Conservation (phyloP, 192 early-diverging fungal genomes). For the Mortierella hygrophila region DNA sequence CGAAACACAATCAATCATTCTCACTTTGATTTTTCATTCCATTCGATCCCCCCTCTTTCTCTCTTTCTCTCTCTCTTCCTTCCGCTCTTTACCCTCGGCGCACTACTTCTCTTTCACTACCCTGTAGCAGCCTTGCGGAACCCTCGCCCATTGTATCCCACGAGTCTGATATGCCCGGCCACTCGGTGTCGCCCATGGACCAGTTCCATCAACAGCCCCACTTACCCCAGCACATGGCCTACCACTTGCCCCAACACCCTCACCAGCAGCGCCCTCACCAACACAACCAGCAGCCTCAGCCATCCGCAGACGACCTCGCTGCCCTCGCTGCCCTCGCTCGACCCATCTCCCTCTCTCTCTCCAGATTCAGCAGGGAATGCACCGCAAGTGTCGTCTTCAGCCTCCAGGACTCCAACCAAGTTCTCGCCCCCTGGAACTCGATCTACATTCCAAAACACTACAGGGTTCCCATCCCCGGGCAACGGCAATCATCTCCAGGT, state of each 20-base stretch:
- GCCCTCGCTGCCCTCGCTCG: neutral
- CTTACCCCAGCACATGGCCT: slow-evolving; percentile 5
- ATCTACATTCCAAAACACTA: slow-evolving; percentile 57
- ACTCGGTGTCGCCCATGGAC: slow-evolving; percentile 21
- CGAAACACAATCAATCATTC: neutral
- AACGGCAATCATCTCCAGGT: slow-evolving; percentile 55
- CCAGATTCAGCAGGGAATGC: slow-evolving; percentile 43
- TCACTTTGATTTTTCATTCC: neutral
- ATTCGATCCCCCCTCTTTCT: neutral
- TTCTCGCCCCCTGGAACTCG: slow-evolving; percentile 53
- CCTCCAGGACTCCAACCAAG: slow-evolving; percentile 29
- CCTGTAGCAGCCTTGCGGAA: slow-evolving; percentile 25
- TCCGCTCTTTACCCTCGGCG: neutral
- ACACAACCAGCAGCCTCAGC: slow-evolving; percentile 20
- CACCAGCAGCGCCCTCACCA: slow-evolving; percentile 25
- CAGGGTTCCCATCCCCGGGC: slow-evolving; percentile 37
- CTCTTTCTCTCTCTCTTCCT: slow-evolving; percentile 11
- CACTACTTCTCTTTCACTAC: neutral
- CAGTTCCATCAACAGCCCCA: slow-evolving; percentile 3
- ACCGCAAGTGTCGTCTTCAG: slow-evolving; percentile 40
- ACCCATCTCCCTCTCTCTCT: slow-evolving; percentile 29
- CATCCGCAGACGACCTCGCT: slow-evolving; percentile 5
- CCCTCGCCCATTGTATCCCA: slow-evolving; percentile 20
- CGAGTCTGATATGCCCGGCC: slow-evolving; percentile 32
- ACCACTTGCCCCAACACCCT: neutral